Conservation (phyloP, 495 filamentous ascomycete genomes). For the Articulospora tetracladia region DNA sequence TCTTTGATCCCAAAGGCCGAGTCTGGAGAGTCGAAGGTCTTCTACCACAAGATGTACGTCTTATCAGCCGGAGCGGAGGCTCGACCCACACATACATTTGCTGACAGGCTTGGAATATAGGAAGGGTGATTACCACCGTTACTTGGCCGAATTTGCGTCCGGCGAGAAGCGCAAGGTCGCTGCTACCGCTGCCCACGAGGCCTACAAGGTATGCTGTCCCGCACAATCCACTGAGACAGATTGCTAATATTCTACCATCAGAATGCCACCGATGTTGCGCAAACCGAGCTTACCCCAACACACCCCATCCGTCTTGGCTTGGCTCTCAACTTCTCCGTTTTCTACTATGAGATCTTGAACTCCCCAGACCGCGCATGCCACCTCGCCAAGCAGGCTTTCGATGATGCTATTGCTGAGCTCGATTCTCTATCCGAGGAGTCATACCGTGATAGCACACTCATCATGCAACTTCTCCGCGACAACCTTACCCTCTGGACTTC, state of each 20-base stretch:
- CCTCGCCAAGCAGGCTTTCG: conserved; percentile 98
- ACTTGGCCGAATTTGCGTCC: conserved; percentile 97
- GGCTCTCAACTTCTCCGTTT: conserved; percentile 98
- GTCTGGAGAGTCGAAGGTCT: conserved; percentile 98
- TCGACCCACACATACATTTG: conserved; percentile 6
- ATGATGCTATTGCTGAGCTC: conserved; percentile 98
- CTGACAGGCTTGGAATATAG: conserved; percentile 41
- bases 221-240: neutral
- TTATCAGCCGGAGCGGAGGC: conserved; percentile 6
- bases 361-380: conserved; percentile 98
- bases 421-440: conserved; percentile 98
- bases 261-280: conserved; percentile 97
- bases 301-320: conserved; percentile 98
- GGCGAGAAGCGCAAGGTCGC: conserved; percentile 98
- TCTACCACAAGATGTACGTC: conserved; percentile 99
- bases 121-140: conserved; percentile 99
- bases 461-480: conserved; percentile 99
- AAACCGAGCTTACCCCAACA: conserved; percentile 95
- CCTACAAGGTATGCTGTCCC: conserved; percentile 77
- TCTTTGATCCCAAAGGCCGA: conserved; percentile 96
- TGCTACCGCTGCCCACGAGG: conserved; percentile 94
- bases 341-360: conserved; percentile 99
- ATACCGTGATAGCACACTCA: conserved; percentile 99
- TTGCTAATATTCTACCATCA: conserved; percentile 30
- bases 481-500: conserved; percentile 99